Percentiles rank a stretch among this genome's conserved stretches.
phyloP scores from a whole-genome alignment of 257 asterid species.

The Scutellaria barbata region DNA sequence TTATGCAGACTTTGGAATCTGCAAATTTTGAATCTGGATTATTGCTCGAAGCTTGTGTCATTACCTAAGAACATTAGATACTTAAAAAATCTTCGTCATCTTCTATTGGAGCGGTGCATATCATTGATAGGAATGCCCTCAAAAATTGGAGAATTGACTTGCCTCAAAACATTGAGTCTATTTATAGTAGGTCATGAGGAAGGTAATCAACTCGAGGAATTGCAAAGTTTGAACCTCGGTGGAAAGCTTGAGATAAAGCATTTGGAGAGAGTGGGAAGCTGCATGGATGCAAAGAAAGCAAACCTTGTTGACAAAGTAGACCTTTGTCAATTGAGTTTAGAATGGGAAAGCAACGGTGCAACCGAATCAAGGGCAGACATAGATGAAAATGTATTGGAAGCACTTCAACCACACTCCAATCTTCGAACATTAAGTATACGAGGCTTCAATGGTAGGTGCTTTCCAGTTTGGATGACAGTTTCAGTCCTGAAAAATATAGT shows the following conservation, averaged over 20 bases:
- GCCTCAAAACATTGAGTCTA: slow-evolving; percentile 15
- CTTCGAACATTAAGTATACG: background rate
- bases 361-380: background rate
- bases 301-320: slow-evolving; percentile 32
- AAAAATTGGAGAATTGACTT: slow-evolving; percentile 35
- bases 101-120: background rate
- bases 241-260: slow-evolving; percentile 28
- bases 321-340: background rate
- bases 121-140: background rate
- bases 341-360: too few species aligned
- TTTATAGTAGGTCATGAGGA: slow-evolving; percentile 30
- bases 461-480: slow-evolving; percentile 40
- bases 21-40: slow-evolving; percentile 35
- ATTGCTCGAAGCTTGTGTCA: slow-evolving; percentile 8
- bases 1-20: slow-evolving; percentile 44
- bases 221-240: slow-evolving; percentile 34
- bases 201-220: slow-evolving; percentile 40
- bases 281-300: slow-evolving; percentile 38
- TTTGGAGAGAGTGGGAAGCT: slow-evolving; percentile 35
- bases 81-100: slow-evolving; percentile 40
- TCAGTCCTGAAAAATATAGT: background rate
- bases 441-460: slow-evolving; percentile 28
- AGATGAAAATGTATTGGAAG: slow-evolving; percentile 33
- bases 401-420: slow-evolving; percentile 35
- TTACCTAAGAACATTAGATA: slow-evolving; percentile 38